Conservation (phyloP, 2,329 filamentous ascomycete species). For the Nannizziopsis barbatae region DNA sequence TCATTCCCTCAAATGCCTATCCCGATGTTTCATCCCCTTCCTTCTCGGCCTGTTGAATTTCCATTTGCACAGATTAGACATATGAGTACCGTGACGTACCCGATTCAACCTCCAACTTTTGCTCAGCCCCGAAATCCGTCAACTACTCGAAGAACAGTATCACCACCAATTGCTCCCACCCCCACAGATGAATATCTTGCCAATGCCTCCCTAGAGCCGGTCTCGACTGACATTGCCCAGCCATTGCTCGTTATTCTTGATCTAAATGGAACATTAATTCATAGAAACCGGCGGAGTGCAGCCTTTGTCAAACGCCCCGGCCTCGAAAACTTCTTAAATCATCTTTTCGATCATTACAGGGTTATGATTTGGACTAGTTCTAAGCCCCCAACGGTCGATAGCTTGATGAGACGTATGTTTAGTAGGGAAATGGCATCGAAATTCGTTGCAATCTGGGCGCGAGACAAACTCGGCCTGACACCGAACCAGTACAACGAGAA, state of each 20-base stretch:
- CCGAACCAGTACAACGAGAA: constrained; percentile 53
- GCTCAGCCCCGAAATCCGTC: not conserved
- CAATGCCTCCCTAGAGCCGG: constrained; percentile 40
- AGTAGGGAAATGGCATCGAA: constrained; percentile 39
- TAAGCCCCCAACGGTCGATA: constrained; percentile 56
- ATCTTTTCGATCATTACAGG: constrained; percentile 61
- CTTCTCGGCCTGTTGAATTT: not conserved
- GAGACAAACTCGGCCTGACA: constrained; percentile 62
- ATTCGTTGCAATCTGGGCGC: constrained; percentile 63
- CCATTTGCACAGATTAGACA: constrained; percentile 7
- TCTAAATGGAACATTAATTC: constrained; percentile 81
- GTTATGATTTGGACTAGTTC: constrained; percentile 92
- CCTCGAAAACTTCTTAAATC: constrained; percentile 57
- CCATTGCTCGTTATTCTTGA: constrained; percentile 76
- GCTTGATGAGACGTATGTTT: constrained; percentile 50
- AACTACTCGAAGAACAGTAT: not conserved
- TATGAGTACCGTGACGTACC: not conserved
- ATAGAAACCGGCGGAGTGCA: constrained; percentile 48
- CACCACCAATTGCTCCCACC: constrained; percentile 42
- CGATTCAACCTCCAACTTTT: not conserved
- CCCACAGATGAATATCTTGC: constrained; percentile 52
- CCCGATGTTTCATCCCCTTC: not conserved
- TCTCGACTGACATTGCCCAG: constrained; percentile 39
- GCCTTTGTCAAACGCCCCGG: constrained; percentile 57
- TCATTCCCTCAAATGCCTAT: not conserved